phyloP scores from a whole-genome alignment of 2,329 filamentous ascomycete genomes.

The Aureobasidium sp. region DNA sequence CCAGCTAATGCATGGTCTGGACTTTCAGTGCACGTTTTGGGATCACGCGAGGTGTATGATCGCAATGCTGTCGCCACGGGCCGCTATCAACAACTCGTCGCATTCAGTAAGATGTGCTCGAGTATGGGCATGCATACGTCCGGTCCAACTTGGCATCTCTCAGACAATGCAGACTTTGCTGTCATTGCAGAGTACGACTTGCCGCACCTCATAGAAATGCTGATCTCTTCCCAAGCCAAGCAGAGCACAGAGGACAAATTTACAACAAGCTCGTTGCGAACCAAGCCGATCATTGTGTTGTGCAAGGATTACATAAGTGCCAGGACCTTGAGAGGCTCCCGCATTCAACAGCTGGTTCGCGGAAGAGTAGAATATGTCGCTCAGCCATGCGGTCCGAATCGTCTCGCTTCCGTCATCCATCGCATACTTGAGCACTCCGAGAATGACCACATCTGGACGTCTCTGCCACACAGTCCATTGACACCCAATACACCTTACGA shows the following conservation, averaged over 20 bases:
- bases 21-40: not conserved
- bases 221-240: not conserved
- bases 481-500: not conserved
- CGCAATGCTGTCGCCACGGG: not conserved
- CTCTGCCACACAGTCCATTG: not conserved
- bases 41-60: not conserved
- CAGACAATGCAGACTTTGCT: not conserved
- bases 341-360: not conserved
- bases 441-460: not conserved
- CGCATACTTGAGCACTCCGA: not conserved
- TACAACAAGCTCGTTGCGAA: not conserved
- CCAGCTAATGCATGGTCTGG: not conserved
- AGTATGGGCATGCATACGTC: not conserved
- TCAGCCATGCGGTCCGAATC: constrained; percentile 14
- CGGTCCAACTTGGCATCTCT: not conserved
- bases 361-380: constrained; percentile 9
- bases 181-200: not conserved
- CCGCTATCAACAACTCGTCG: not conserved
- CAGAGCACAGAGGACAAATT: not conserved
- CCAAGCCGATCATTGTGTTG: constrained; percentile 7
- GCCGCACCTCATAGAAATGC: not conserved
- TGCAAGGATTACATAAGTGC: constrained; percentile 8
- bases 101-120: not conserved
- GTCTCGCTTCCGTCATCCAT: not conserved
- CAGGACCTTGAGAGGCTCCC: not conserved